A percentile compares a stretch with the other conserved stretches of the same genome.
These are phyloP conservation scores for Backusella liffmaniae DNA, from an alignment of 192 early-diverging fungal genomes.

Conservation along the genomic window DNA sequence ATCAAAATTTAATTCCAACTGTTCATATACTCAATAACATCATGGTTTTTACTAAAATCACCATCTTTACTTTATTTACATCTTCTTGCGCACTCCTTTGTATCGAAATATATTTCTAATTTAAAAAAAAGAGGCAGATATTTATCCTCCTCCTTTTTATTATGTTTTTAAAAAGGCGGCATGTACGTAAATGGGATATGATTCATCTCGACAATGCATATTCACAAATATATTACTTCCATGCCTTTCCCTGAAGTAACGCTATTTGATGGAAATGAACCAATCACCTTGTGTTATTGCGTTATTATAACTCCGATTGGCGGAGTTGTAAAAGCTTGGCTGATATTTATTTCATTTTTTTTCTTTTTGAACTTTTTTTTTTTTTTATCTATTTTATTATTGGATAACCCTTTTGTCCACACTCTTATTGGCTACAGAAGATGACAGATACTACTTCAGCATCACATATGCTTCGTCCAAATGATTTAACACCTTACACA, in stretches of 20 bases:
- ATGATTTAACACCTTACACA: neutral
- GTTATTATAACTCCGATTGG: neutral
- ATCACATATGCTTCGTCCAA: neutral
- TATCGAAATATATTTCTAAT: too few relatives aligned
- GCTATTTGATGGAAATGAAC: neutral
- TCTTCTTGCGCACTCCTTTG: too few relatives aligned
- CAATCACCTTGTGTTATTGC: neutral
- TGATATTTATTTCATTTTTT: neutral
- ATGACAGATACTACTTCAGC: neutral
- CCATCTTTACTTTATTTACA: too few relatives aligned
- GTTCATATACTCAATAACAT: neutral
- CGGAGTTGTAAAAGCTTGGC: neutral
- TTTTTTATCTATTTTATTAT: constrained; percentile 2
- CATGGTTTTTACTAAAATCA: neutral
- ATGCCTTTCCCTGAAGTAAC: neutral
- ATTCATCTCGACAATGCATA: too few relatives aligned
- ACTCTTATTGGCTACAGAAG: neutral
- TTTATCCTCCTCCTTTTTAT: too few relatives aligned
- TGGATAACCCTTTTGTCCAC: neutral
- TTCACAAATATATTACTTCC: too few relatives aligned
- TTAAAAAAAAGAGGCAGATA: too few relatives aligned
- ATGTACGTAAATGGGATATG: neutral
- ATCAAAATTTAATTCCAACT: neutral
- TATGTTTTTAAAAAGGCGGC: too few relatives aligned
- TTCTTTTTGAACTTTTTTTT: neutral